These are phyloP conservation scores for Scedosporium minutisporum DNA, from an alignment of 2,329 filamentous ascomycete species.

Conservation along the genomic window DNA sequence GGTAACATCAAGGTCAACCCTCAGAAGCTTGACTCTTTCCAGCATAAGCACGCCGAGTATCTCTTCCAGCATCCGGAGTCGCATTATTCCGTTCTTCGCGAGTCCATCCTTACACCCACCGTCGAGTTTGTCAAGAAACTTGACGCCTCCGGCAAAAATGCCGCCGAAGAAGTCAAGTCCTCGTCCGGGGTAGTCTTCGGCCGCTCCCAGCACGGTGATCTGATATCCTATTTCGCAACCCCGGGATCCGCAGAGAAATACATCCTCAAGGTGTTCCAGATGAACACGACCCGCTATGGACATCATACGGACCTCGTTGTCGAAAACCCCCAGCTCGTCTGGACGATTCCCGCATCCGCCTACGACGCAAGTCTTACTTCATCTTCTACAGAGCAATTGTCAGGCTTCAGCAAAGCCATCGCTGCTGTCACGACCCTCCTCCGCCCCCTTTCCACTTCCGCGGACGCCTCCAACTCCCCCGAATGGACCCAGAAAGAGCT, in stretches of 20 bases:
- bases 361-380: slow-evolving; percentile 14
- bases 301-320: slow-evolving; percentile 14
- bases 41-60: slow-evolving; percentile 50
- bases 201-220: neutral
- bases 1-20: slow-evolving; percentile 78
- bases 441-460: neutral
- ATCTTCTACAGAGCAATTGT: neutral
- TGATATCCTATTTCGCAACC: neutral
- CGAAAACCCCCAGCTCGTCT: slow-evolving; percentile 27
- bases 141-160: neutral
- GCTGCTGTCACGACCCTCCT: slow-evolving; percentile 1
- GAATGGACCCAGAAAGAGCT: slow-evolving; percentile 12
- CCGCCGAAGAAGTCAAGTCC: neutral
- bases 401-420: slow-evolving; percentile 7
- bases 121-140: neutral
- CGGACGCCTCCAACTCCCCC: slow-evolving; percentile 14
- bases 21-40: slow-evolving; percentile 72
- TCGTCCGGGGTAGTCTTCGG: neutral
- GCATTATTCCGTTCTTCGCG: neutral
- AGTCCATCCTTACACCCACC: neutral
- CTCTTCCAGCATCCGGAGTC: slow-evolving; percentile 15
- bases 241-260: slow-evolving; percentile 2
- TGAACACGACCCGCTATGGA: slow-evolving; percentile 8
- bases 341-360: slow-evolving; percentile 21
- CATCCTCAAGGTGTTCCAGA: slow-evolving; percentile 7